These are phyloP conservation scores for Gomphus bonarii DNA, from an alignment of 1,284 basidiomycete genomes.

Conservation along the genomic window DNA sequence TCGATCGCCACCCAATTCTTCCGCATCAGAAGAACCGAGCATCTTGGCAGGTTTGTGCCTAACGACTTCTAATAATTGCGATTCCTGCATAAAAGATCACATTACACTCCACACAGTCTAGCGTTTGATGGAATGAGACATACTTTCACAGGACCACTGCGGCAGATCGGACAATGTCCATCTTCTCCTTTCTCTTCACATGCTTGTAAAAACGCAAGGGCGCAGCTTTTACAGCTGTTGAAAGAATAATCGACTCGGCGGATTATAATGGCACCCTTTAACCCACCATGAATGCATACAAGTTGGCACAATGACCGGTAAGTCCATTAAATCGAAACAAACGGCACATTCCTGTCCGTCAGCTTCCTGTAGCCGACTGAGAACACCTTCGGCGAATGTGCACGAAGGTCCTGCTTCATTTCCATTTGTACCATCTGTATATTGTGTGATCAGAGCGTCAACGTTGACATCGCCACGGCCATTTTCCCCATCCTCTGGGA, in stretches of 20 bases:
- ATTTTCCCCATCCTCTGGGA: constrained; percentile 19
- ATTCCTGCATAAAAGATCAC: constrained; percentile 29
- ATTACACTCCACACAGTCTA: not conserved
- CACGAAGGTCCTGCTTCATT: constrained; percentile 32
- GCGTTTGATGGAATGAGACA: not conserved
- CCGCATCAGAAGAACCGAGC: constrained; percentile 17
- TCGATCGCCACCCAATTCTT: constrained; percentile 27
- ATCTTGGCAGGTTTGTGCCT: constrained; percentile 20
- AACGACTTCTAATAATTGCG: constrained; percentile 56
- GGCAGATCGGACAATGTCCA: constrained; percentile 64
- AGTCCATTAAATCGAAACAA: constrained; percentile 70
- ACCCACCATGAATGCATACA: constrained; percentile 72
- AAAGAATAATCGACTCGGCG: not conserved
- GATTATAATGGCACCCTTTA: not conserved
- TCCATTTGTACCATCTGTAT: constrained; percentile 37
- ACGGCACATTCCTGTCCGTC: constrained; percentile 64
- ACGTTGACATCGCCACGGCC: constrained; percentile 15
- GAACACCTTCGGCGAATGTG: constrained; percentile 53
- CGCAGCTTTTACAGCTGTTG: constrained; percentile 74
- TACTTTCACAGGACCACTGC: constrained; percentile 54
- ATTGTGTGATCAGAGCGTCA: constrained; percentile 20
- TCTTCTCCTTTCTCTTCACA: constrained; percentile 59
- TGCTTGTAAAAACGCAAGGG: constrained; percentile 54
- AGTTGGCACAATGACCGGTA: constrained; percentile 55
- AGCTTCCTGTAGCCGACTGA: constrained; percentile 40